These are phyloP conservation scores for Stachybotrys elegans DNA, from an alignment of 2,329 filamentous ascomycete genomes.

Conservation along the genomic window DNA sequence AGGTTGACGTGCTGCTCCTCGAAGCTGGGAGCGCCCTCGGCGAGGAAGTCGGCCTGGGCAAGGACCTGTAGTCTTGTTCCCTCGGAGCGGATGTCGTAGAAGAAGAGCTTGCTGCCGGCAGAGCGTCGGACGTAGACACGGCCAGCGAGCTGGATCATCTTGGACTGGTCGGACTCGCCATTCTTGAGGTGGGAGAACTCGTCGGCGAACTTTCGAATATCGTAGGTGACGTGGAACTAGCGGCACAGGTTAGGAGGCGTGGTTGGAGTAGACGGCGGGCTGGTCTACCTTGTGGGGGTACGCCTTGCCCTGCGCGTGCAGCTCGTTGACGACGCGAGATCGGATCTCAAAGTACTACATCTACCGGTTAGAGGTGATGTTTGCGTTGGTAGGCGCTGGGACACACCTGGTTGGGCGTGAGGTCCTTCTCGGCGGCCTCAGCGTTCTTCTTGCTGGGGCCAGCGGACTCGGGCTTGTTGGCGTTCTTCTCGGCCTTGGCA, in stretches of 20 bases:
- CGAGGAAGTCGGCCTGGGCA: constrained; percentile 78
- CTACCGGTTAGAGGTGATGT: neutral
- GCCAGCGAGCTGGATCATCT: constrained; percentile 71
- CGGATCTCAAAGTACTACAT: constrained; percentile 86
- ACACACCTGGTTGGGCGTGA: constrained; percentile 48
- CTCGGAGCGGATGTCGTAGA: constrained; percentile 64
- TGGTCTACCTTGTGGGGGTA: constrained; percentile 72
- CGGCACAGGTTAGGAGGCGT: neutral
- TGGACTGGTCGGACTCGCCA: constrained; percentile 74
- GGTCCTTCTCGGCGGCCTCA: constrained; percentile 56
- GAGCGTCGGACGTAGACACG: constrained; percentile 86
- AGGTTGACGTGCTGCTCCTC: constrained; percentile 86
- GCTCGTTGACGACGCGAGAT: constrained; percentile 62
- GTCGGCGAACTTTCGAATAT: constrained; percentile 72
- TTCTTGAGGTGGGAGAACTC: constrained; percentile 80
- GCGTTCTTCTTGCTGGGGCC: constrained; percentile 43
- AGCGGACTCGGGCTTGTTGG: constrained; percentile 65
- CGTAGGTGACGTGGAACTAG: constrained; percentile 75
- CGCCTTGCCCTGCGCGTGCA: constrained; percentile 35
- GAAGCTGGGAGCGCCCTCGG: constrained; percentile 62
- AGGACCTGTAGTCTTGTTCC: constrained; percentile 79
- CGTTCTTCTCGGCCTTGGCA: constrained; percentile 83
- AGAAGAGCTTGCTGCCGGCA: constrained; percentile 78
- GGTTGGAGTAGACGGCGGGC: neutral
- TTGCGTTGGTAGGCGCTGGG: too few relatives aligned